Evolutionary conservation across 495 filamentous ascomycete species (phyloP).

Genomic region (Articulospora tetracladia): DNA sequence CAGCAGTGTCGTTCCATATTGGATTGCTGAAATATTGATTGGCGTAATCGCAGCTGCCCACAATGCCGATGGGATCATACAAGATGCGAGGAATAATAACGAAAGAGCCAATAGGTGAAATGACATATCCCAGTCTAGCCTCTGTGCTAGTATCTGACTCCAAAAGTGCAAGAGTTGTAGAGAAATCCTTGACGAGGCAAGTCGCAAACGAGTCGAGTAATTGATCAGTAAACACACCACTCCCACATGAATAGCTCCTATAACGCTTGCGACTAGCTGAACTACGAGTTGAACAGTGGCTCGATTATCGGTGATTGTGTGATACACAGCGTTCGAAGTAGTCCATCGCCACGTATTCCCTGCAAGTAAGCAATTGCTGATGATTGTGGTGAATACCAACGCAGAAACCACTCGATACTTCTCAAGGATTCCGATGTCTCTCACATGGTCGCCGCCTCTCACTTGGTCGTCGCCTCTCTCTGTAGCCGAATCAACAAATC

Average conservation of each 20-base stretch:
- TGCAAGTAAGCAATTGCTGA: conserved; percentile 8
- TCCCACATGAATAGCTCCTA: conserved; percentile 10
- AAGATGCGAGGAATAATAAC: conserved; percentile 20
- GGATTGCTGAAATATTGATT: conserved; percentile 6
- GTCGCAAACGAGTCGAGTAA: conserved; percentile 11
- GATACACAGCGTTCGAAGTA: conserved; percentile 6
- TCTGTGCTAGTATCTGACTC: background rate
- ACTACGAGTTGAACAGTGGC: conserved; percentile 23
- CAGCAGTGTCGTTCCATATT: conserved; percentile 11
- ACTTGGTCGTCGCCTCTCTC: background rate
- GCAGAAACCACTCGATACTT: background rate
- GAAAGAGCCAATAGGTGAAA: conserved; percentile 13
- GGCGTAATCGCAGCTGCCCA: conserved; percentile 37
- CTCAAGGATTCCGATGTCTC: background rate
- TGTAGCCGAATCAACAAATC: no score
- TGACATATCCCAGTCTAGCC: background rate
- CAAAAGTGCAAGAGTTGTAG: conserved; percentile 22
- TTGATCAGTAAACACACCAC: conserved; percentile 6
- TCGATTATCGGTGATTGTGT: conserved; percentile 13
- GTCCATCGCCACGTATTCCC: conserved; percentile 15
- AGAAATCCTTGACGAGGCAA: conserved; percentile 12
- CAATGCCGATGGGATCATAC: conserved; percentile 26
- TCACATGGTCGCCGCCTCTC: background rate
- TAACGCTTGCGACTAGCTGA: conserved; percentile 18
- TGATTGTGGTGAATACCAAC: conserved; percentile 1